These are phyloP conservation scores for Tuber brumale DNA, from an alignment of 495 filamentous ascomycete genomes.

Conservation along the genomic window DNA sequence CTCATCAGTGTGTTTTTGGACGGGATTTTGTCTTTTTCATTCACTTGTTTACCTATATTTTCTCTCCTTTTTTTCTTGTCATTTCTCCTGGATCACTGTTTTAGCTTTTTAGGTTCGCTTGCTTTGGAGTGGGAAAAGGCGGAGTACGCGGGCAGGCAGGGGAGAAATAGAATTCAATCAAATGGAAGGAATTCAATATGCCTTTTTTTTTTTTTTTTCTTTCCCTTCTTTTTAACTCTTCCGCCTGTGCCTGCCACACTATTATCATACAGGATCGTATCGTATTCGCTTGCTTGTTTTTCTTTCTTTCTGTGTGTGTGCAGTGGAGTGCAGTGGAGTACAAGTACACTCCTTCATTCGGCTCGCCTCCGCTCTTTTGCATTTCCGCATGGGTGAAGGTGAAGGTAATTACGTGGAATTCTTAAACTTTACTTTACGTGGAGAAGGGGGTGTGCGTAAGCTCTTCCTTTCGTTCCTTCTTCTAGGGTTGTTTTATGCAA, in stretches of 20 bases:
- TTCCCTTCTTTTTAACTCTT: background rate
- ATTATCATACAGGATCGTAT: background rate
- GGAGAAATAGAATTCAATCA: background rate
- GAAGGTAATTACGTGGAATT: background rate
- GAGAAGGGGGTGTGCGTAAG: constrained; percentile 1
- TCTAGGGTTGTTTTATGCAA: background rate
- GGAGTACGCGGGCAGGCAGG: background rate
- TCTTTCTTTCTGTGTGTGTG: background rate
- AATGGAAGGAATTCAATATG: background rate
- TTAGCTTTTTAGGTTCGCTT: background rate
- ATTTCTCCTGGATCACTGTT: background rate
- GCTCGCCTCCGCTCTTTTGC: background rate
- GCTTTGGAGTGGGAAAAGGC: background rate
- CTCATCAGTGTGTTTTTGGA: constrained; percentile 1
- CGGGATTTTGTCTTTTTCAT: constrained; percentile 4
- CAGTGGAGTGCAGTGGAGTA: background rate
- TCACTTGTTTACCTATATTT: background rate
- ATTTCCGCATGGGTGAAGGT: background rate
- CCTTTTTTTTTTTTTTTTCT: background rate
- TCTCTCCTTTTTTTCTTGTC: background rate
- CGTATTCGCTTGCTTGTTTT: background rate
- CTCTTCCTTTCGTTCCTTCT: background rate
- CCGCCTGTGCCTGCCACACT: background rate
- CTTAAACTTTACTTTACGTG: background rate
- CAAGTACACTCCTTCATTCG: background rate